Percentiles rank a stretch among this genome's conserved stretches.
Conservation (phyloP, 306 rosid species). For the Fragaria vesca region DNA sequence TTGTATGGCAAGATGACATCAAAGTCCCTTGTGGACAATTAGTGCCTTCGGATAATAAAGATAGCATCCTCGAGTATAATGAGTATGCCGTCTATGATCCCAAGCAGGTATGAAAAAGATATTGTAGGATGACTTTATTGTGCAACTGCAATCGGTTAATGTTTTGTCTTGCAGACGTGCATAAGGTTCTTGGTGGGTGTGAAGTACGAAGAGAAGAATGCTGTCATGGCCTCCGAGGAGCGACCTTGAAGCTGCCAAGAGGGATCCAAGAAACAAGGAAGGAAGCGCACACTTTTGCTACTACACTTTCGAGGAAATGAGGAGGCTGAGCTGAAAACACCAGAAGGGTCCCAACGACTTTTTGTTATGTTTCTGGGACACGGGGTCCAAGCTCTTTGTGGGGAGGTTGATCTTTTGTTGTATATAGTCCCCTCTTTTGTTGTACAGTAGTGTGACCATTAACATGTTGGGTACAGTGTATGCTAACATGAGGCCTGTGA, state of each 20-base stretch:
- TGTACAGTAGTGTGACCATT: neutral
- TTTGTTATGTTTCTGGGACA: neutral
- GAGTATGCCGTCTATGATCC: conserved; percentile 79
- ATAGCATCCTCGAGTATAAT: conserved; percentile 66
- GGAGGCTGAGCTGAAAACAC: neutral
- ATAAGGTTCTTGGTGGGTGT: conserved; percentile 77
- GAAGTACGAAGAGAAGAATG: conserved; percentile 60
- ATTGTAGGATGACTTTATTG: neutral
- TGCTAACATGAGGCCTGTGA: neutral
- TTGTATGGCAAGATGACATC: conserved; percentile 72
- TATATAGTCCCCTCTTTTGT: neutral
- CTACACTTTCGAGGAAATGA: neutral
- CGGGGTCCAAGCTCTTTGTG: neutral
- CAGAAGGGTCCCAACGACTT: neutral
- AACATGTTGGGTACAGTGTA: neutral
- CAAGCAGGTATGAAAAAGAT: conserved; percentile 45
- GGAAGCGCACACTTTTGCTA: neutral
- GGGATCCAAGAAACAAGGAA: neutral
- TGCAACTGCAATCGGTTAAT: neutral
- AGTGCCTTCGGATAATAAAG: conserved; percentile 57
- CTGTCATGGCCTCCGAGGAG: conserved; percentile 36
- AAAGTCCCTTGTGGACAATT: conserved; percentile 75
- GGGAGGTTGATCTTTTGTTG: conserved; percentile 15
- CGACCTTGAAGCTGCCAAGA: neutral
- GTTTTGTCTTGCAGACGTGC: conserved; percentile 42